Evolutionary conservation across 225 moss, liverwort and hornwort genomes (phyloP).

Genomic region (Polytrichum formosum): DNA sequence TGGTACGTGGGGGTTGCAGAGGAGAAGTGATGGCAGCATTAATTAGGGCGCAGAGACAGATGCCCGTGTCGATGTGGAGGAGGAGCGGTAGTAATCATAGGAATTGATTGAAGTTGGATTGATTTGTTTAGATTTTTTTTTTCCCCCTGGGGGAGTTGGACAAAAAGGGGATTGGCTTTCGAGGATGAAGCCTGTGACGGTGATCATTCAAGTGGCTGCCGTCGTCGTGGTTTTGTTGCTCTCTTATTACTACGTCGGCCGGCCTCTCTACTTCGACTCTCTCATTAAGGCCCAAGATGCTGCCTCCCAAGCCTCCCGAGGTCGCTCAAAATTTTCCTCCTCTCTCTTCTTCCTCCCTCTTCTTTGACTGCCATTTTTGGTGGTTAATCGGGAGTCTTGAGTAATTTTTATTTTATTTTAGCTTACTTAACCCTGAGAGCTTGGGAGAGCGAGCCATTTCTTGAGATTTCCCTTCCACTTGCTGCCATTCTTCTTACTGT

Average conservation of each 20-base stretch:
- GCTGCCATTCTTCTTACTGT: too few species aligned
- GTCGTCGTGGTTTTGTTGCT: conserved; percentile 31
- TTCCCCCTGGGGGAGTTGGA: too few species aligned
- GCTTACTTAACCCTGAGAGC: too few species aligned
- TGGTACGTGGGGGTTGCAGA: too few species aligned
- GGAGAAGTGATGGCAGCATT: too few species aligned
- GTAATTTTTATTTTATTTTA: too few species aligned
- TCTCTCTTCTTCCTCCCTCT: background rate
- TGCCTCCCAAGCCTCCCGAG: conserved; percentile 13
- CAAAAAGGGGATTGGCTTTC: too few species aligned
- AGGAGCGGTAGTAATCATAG: too few species aligned
- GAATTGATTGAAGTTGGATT: too few species aligned
- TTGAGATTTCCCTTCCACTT: background rate
- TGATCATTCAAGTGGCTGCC: conserved; percentile 30
- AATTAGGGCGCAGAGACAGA: too few species aligned
- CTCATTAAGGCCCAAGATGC: conserved; percentile 33
- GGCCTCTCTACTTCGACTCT: conserved; percentile 43
- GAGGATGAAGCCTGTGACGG: conserved; percentile 39
- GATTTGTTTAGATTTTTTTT: too few species aligned
- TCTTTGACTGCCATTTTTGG: background rate
- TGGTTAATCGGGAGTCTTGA: background rate
- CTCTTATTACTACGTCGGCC: conserved; percentile 37
- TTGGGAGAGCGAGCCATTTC: background rate
- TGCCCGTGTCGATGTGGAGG: too few species aligned
- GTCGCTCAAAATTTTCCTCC: background rate